These are phyloP conservation scores for Picea glauca DNA, from an alignment of 75 land plant species.

Conservation along the genomic window DNA sequence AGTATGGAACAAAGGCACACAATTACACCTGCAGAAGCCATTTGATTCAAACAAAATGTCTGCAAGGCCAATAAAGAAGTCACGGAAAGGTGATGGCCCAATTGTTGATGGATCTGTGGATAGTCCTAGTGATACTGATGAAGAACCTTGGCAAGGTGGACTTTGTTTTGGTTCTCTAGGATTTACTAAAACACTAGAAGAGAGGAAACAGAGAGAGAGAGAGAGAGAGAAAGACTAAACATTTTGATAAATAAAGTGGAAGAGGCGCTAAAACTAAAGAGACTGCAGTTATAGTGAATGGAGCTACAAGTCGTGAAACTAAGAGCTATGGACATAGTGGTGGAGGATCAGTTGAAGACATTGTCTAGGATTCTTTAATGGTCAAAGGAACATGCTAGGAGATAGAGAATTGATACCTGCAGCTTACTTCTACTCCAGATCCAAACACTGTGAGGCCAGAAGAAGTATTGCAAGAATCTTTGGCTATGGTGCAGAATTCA, in stretches of 20 bases:
- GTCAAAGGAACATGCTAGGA: too few relatives aligned
- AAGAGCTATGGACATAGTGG: conserved; percentile 55
- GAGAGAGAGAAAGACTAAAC: conserved; percentile 66
- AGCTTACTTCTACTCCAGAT: conserved; percentile 98
- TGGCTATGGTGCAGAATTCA: conserved; percentile 72
- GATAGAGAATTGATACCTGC: conserved; percentile 41
- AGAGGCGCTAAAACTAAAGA: conserved; percentile 45
- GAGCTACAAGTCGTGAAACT: conserved; percentile 43
- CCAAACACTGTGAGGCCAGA: conserved; percentile 96
- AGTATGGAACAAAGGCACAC: conserved; percentile 21
- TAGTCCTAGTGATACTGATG: conserved; percentile 7
- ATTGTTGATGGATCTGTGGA: conserved; percentile 34
- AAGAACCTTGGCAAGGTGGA: conserved; percentile 30
- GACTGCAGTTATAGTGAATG: conserved; percentile 25
- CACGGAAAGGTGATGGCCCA: conserved; percentile 24
- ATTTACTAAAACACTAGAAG: conserved; percentile 79
- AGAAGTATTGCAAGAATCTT: conserved; percentile 80
- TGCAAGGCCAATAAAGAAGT: conserved; percentile 56
- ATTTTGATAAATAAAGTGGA: conserved; percentile 79
- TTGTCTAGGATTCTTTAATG: conserved; percentile 52
- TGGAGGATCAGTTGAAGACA: conserved; percentile 63
- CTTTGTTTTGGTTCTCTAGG: conserved; percentile 53
- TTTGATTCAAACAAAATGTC: conserved; percentile 11
- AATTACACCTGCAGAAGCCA: conserved; percentile 29
- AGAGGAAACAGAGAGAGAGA: conserved; percentile 64